These are phyloP conservation scores for Elsinoe perseae DNA, from an alignment of 2,329 filamentous ascomycete genomes.

Conservation along the genomic window DNA sequence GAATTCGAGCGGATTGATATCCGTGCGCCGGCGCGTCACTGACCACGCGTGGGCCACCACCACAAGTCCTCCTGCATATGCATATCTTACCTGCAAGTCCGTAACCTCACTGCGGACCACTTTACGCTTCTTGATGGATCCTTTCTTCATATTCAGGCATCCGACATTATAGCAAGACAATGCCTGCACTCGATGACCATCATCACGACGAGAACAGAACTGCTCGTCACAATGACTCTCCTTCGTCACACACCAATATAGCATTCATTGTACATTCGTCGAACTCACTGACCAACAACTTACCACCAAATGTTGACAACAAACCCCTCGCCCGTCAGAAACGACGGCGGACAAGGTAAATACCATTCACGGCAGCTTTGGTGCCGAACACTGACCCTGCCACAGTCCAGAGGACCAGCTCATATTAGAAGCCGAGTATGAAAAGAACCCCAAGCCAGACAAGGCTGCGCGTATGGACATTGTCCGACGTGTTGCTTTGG, in stretches of 20 bases:
- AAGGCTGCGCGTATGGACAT: conserved; percentile 79
- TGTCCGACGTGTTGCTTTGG: conserved; percentile 75
- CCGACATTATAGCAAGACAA: background rate
- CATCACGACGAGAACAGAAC: conserved; percentile 8
- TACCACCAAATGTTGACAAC: conserved; percentile 52
- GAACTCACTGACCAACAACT: conserved; percentile 47
- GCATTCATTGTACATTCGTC: conserved; percentile 55
- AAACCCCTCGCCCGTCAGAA: conserved; percentile 54
- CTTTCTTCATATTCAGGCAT: background rate
- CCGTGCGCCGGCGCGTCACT: conserved; percentile 6
- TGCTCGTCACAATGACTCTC: conserved; percentile 3
- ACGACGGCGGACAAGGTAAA: conserved; percentile 54
- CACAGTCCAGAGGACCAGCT: conserved; percentile 77
- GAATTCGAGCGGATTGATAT: background rate
- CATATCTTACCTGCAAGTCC: conserved; percentile 8
- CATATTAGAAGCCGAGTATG: conserved; percentile 78
- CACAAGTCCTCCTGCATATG: conserved; percentile 10
- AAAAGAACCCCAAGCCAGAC: conserved; percentile 80
- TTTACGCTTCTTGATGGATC: conserved; percentile 5
- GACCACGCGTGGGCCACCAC: conserved; percentile 11
- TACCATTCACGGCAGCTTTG: background rate
- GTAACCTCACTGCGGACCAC: conserved; percentile 12
- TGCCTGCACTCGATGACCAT: conserved; percentile 6
- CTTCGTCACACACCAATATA: conserved; percentile 17
- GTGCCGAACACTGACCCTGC: background rate